phyloP scores from a whole-genome alignment of 768 basidiomycete species.

The Suillus placidus region DNA sequence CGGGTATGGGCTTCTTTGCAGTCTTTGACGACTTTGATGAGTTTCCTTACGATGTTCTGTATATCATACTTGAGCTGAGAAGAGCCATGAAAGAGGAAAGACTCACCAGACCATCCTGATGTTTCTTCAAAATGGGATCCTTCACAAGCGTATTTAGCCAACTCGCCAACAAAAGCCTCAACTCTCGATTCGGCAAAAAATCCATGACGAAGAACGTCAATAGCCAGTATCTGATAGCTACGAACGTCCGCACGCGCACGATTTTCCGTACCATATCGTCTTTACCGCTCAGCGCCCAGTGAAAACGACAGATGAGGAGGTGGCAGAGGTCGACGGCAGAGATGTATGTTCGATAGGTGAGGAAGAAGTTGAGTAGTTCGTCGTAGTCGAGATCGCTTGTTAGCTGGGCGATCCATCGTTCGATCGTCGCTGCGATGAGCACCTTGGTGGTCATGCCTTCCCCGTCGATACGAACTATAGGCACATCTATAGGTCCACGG shows the following conservation, averaged over 20 bases:
- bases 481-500: constrained; percentile 29
- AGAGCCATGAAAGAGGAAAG: not conserved
- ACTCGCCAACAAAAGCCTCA: constrained; percentile 69
- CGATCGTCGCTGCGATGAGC: constrained; percentile 88
- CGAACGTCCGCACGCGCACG: constrained; percentile 87
- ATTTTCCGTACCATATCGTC: constrained; percentile 77
- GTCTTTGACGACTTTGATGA: constrained; percentile 83
- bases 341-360: constrained; percentile 89
- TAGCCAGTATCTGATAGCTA: constrained; percentile 89
- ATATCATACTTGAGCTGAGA: constrained; percentile 14
- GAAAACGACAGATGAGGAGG: constrained; percentile 83
- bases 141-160: constrained; percentile 81
- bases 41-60: constrained; percentile 77
- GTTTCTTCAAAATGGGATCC: constrained; percentile 69
- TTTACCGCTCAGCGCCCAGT: constrained; percentile 71
- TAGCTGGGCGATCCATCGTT: constrained; percentile 90
- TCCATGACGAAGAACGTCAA: constrained; percentile 89
- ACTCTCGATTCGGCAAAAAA: constrained; percentile 78
- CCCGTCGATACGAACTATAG: constrained; percentile 27
- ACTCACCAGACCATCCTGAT: constrained; percentile 73
- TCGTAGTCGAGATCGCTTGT: constrained; percentile 87
- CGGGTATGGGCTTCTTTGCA: constrained; percentile 71
- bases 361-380: constrained; percentile 86
- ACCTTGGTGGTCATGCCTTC: constrained; percentile 43
- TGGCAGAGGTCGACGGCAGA: constrained; percentile 77